Conservation (phyloP, 805 yeast genomes). For the Saturnispora serradocipensis region DNA sequence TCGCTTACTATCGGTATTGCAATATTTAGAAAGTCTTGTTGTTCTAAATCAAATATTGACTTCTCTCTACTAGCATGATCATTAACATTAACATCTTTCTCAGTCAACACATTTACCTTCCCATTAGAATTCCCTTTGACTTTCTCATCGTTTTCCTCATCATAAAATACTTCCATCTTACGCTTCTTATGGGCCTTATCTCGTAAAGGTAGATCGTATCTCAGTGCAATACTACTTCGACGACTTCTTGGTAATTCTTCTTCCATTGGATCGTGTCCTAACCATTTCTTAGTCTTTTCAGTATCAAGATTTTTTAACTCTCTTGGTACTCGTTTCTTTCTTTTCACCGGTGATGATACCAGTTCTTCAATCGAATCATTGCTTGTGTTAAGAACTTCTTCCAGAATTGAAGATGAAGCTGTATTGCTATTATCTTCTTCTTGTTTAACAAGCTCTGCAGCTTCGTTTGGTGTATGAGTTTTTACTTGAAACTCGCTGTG, state of each 20-base stretch:
- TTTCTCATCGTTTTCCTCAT: conserved; percentile 11
- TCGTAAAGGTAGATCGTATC: conserved; percentile 63
- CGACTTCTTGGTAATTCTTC: conserved; percentile 12
- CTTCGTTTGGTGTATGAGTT: conserved; percentile 3
- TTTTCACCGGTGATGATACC: conserved; percentile 13
- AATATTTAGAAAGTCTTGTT: conserved; percentile 2
- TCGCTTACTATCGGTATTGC: not conserved
- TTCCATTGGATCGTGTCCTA: conserved; percentile 19
- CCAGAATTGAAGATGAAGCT: not conserved
- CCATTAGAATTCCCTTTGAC: not conserved
- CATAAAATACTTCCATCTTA: conserved; percentile 8
- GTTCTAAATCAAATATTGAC: conserved; percentile 7
- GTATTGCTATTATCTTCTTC: not conserved
- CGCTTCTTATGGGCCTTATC: conserved; percentile 10
- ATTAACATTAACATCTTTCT: not conserved
- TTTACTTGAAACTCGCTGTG: not conserved
- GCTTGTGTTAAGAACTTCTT: not conserved
- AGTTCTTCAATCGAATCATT: not conserved
- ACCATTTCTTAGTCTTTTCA: conserved; percentile 15
- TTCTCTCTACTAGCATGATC: not conserved
- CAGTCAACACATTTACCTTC: not conserved
- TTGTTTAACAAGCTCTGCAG: not conserved
- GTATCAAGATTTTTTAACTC: conserved; percentile 34
- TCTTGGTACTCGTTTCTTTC: conserved; percentile 13
- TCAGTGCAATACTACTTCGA: conserved; percentile 52